These are phyloP conservation scores for Mallotus japonicus DNA, from an alignment of 441 rosid genomes.

Conservation along the genomic window DNA sequence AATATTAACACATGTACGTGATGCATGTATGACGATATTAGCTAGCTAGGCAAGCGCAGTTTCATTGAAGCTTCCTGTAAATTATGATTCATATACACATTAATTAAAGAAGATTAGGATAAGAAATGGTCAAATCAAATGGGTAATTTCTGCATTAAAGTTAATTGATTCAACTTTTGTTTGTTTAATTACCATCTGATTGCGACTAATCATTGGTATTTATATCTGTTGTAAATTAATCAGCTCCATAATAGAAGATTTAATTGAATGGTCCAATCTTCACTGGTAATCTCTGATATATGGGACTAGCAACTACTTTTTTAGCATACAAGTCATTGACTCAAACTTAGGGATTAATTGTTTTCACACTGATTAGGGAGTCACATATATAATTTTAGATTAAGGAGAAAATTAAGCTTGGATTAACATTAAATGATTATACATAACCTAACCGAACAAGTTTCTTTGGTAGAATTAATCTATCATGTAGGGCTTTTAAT, in stretches of 20 bases:
- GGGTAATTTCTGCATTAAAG: not conserved
- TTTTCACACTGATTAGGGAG: not conserved
- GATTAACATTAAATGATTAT: slow-evolving; percentile 2
- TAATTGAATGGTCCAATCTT: not conserved
- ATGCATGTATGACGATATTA: slow-evolving; percentile 4
- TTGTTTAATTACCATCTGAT: slow-evolving; percentile 8
- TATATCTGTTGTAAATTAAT: not conserved
- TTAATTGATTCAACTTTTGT: slow-evolving; percentile 4
- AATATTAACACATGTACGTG: not conserved
- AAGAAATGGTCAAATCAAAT: not conserved
- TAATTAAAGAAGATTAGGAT: not conserved
- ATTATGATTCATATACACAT: not conserved
- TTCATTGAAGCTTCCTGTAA: slow-evolving; percentile 1
- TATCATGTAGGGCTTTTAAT: slow-evolving; percentile 9
- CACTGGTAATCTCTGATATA: not conserved
- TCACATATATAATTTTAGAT: not conserved
- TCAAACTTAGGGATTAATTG: not conserved
- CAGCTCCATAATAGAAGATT: not conserved
- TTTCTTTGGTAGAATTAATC: slow-evolving; percentile 10
- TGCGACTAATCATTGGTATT: slow-evolving; percentile 9
- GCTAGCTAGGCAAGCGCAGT: not conserved
- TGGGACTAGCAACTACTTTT: not conserved
- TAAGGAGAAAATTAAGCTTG: too few relatives aligned
- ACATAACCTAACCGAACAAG: not conserved
- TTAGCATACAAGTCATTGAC: slow-evolving; percentile 11